A percentile compares a stretch with the other conserved stretches of the same genome.
phyloP scores from a whole-genome alignment of 106 monocot genomes.

The Apostasia ramifera region DNA sequence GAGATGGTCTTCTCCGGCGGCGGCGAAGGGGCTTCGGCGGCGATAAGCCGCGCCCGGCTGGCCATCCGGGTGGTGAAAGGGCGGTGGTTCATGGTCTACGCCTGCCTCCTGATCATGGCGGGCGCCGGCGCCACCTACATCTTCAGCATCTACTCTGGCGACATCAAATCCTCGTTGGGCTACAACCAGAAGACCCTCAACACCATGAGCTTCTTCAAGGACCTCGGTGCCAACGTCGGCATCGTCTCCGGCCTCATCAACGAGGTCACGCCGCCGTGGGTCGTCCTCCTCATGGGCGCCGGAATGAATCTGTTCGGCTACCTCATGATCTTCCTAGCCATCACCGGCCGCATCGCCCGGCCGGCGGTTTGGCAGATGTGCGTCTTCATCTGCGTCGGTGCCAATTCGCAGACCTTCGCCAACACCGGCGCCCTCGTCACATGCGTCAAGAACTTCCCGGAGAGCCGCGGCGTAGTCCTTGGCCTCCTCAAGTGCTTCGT shows the following conservation, averaged over 20 bases:
- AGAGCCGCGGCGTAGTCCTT: constrained; percentile 41
- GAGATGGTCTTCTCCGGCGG: too few species aligned
- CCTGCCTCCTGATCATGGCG: constrained; percentile 19
- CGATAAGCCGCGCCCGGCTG: too few species aligned
- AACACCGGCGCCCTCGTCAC: constrained; percentile 48
- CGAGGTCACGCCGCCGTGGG: constrained; percentile 38
- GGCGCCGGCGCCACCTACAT: constrained; percentile 41
- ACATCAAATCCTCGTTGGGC: constrained; percentile 21
- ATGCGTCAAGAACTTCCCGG: constrained; percentile 49
- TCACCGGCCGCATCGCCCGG: constrained; percentile 18
- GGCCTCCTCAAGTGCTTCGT: constrained; percentile 53
- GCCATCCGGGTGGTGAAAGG: too few species aligned
- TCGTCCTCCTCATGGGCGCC: constrained; percentile 29
- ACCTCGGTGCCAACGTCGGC: constrained; percentile 45
- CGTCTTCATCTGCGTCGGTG: constrained; percentile 35
- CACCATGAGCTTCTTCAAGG: constrained; percentile 54
- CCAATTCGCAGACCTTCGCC: constrained; percentile 49
- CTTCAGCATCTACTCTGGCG: constrained; percentile 34
- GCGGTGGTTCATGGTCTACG: too few species aligned
- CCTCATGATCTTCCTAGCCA: constrained; percentile 36
- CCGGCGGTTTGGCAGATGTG: constrained; percentile 44
- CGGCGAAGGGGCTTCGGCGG: too few species aligned
- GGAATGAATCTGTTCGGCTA: constrained; percentile 45
- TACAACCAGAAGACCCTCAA: constrained; percentile 21
- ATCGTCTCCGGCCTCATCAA: constrained; percentile 43